phyloP scores from a whole-genome alignment of 805 yeast genomes.

The Candida ovalis region DNA sequence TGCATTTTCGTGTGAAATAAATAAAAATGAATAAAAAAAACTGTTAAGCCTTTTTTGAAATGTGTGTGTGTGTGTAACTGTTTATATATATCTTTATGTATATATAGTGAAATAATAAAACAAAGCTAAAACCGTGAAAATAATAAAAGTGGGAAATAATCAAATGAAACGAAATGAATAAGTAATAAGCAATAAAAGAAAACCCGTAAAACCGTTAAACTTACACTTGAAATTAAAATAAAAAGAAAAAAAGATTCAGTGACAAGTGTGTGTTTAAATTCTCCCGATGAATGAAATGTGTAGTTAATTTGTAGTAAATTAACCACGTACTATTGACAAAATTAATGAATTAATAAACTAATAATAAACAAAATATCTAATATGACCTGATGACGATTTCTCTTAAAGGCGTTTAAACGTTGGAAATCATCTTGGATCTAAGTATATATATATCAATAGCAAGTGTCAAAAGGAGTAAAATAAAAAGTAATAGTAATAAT shows the following conservation, averaged over 20 bases:
- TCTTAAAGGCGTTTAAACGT: neutral
- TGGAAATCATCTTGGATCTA: neutral
- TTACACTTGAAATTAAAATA: neutral
- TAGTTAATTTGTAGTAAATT: neutral
- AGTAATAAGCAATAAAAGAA: neutral
- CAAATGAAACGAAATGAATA: neutral
- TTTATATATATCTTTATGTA: neutral
- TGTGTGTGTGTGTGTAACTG: no score
- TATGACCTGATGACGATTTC: neutral
- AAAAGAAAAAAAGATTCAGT: neutral
- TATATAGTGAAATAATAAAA: neutral
- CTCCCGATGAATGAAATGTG: no score
- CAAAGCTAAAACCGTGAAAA: neutral
- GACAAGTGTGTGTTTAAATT: neutral
- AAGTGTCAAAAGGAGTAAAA: neutral
- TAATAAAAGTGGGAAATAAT: neutral
- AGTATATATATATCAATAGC: neutral
- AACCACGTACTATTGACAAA: neutral
- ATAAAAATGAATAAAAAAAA: neutral
- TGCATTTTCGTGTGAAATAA: neutral
- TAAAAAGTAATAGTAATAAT: neutral
- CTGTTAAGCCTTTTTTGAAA: neutral
- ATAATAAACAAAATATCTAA: neutral
- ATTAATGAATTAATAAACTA: neutral
- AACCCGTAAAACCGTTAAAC: neutral